These are phyloP conservation scores for Hymenotorrendiella dingleyae DNA, from an alignment of 2,329 filamentous ascomycete species.

Conservation along the genomic window DNA sequence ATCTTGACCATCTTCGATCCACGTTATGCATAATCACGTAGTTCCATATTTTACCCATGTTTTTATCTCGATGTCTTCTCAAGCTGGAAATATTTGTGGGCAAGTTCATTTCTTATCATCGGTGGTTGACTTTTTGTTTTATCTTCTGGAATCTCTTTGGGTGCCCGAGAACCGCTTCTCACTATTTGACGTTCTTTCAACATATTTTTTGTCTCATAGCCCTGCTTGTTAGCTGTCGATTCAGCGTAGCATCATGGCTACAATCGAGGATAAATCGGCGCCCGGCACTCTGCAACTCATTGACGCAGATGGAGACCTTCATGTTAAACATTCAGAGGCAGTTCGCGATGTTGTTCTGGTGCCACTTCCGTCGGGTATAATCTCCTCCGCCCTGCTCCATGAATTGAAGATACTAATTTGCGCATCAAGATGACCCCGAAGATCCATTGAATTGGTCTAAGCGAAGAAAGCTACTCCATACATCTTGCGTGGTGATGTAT, in stretches of 20 bases:
- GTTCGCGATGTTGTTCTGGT: slow-evolving; percentile 26
- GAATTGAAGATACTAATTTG: not conserved
- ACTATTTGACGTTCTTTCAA: no score
- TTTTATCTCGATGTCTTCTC: no score
- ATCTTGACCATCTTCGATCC: no score
- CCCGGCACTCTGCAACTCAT: slow-evolving; percentile 29
- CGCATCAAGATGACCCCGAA: slow-evolving; percentile 29
- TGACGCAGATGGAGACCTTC: slow-evolving; percentile 21
- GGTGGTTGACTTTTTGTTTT: no score
- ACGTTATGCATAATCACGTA: no score
- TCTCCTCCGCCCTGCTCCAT: not conserved
- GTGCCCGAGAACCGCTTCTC: no score
- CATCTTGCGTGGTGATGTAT: slow-evolving; percentile 32
- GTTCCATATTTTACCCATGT: no score
- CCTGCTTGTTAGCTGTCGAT: no score
- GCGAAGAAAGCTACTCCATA: slow-evolving; percentile 29
- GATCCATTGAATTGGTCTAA: slow-evolving; percentile 34
- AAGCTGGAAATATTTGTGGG: no score
- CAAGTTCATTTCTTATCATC: no score
- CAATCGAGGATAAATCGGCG: slow-evolving; percentile 15
- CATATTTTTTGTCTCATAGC: no score
- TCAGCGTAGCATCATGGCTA: slow-evolving; percentile 14
- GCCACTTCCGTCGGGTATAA: slow-evolving; percentile 25
- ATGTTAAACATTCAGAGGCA: slow-evolving; percentile 18
- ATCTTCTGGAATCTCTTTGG: no score